Evolutionary conservation across 2,329 filamentous ascomycete genomes (phyloP).

Genomic region (Botrytis porri): DNA sequence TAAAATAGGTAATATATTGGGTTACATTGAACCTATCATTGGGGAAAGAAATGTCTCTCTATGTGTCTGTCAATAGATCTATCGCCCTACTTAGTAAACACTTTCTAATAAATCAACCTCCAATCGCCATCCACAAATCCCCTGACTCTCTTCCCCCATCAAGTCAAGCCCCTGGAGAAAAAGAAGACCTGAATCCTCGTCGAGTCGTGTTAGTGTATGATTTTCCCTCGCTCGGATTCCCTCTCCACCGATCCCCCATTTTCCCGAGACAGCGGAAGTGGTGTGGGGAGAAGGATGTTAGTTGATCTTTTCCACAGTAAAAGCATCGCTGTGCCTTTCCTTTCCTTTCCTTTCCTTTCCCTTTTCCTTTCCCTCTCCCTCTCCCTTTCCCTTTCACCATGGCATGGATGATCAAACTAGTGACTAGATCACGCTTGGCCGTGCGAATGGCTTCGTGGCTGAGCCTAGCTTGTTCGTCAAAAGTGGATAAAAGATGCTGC

Average conservation of each 20-base stretch:
- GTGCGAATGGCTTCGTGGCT: neutral
- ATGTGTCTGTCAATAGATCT: neutral
- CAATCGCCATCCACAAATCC: neutral
- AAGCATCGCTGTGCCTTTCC: neutral
- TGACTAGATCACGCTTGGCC: neutral
- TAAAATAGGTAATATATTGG: neutral
- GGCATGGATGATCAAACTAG: neutral
- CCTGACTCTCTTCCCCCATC: neutral
- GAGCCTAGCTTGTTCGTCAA: neutral
- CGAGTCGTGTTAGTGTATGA: neutral
- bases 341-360: no score
- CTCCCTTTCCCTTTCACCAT: neutral
- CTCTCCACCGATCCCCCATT: neutral
- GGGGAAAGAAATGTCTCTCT: neutral
- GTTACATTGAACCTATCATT: neutral
- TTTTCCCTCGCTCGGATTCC: neutral
- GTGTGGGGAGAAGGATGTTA: neutral
- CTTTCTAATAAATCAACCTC: neutral
- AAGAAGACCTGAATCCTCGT: neutral
- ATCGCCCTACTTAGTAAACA: neutral
- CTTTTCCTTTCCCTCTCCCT: no score
- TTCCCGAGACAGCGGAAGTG: constrained; percentile 3
- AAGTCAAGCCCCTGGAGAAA: neutral
- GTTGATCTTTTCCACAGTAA: neutral
- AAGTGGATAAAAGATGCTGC: neutral